These are phyloP conservation scores for Kwoniella dendrophila DNA, from an alignment of 768 basidiomycete species.

Conservation along the genomic window DNA sequence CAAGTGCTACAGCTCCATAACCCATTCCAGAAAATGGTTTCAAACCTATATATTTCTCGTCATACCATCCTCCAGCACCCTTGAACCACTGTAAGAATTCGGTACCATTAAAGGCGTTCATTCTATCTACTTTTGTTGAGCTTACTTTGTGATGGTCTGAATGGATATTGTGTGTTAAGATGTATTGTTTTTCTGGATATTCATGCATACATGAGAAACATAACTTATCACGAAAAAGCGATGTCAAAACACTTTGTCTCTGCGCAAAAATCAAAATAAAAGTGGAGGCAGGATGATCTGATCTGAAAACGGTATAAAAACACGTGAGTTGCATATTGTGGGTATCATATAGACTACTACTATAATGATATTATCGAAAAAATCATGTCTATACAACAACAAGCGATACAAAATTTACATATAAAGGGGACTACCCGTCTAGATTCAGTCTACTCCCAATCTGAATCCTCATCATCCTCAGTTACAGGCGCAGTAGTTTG, in stretches of 20 bases:
- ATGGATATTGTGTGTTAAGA: no score
- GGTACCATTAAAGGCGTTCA: conserved; percentile 11
- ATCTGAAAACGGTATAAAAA: no score
- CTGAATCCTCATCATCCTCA: conserved; percentile 52
- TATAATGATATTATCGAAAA: background rate
- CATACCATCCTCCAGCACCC: conserved; percentile 44
- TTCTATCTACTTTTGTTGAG: background rate
- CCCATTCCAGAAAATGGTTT: conserved; percentile 58
- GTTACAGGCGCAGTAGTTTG: conserved; percentile 17
- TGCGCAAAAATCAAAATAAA: no score
- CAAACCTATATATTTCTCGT: conserved; percentile 44
- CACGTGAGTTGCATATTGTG: background rate
- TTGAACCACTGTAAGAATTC: conserved; percentile 27
- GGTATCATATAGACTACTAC: background rate
- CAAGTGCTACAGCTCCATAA: conserved; percentile 72
- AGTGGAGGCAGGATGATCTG: no score
- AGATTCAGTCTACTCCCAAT: conserved; percentile 45
- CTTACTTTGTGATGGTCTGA: conserved; percentile 2
- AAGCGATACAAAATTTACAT: conserved; percentile 1
- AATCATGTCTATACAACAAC: conserved; percentile 6
- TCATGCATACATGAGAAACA: no score
- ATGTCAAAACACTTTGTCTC: no score
- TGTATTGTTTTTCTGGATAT: no score
- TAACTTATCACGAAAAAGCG: no score
- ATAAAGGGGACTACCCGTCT: background rate